Conservation (phyloP, 192 early-diverging fungal genomes). For the Lobosporangium transversale region DNA sequence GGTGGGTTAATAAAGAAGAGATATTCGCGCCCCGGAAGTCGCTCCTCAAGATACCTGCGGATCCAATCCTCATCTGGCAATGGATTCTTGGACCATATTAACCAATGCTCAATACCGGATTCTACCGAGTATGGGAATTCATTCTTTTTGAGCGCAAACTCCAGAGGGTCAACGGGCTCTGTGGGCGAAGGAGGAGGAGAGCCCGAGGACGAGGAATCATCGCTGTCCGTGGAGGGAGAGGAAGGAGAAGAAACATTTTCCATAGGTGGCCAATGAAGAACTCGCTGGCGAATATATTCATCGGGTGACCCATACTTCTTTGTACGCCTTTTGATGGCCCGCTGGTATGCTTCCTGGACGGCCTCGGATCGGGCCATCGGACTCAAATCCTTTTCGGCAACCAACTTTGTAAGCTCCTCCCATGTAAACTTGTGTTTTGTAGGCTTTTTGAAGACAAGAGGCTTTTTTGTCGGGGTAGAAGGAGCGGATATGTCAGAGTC, state of each 20-base stretch:
- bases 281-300: constrained; percentile 49
- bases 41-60: constrained; percentile 36
- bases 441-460: constrained; percentile 53
- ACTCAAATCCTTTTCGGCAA: constrained; percentile 31
- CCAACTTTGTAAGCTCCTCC: constrained; percentile 28
- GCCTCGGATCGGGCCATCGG: constrained; percentile 43
- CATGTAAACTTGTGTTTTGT: constrained; percentile 45
- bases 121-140: constrained; percentile 52
- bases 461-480: constrained; percentile 17
- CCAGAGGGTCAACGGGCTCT: constrained; percentile 36
- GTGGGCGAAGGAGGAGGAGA: constrained; percentile 31
- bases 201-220: constrained; percentile 31
- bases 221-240: constrained; percentile 38
- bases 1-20: constrained; percentile 49
- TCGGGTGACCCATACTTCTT: constrained; percentile 48
- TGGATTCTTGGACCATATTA: constrained; percentile 40
- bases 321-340: constrained; percentile 36
- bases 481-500: neutral
- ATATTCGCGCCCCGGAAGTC: constrained; percentile 38
- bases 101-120: constrained; percentile 44
- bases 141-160: constrained; percentile 40
- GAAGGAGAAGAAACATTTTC: neutral
- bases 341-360: constrained; percentile 35
- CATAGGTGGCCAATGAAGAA: constrained; percentile 45
- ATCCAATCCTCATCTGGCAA: constrained; percentile 47